Percentiles rank a stretch among this genome's conserved stretches.
These are phyloP conservation scores for Udeniomyces megalosporus DNA, from an alignment of 768 basidiomycete species.

Conservation along the genomic window DNA sequence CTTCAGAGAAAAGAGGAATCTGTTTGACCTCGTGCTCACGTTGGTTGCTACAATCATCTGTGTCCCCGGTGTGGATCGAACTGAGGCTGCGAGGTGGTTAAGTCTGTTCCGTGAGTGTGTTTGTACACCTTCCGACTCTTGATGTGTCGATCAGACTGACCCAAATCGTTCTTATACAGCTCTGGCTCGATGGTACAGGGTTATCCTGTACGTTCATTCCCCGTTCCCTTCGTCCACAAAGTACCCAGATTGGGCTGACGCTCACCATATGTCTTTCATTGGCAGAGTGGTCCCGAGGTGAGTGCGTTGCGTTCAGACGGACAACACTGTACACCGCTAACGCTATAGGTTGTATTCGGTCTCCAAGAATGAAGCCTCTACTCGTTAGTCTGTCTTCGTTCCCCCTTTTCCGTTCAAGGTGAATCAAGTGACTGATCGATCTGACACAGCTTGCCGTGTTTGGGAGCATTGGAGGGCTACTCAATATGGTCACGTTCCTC, in stretches of 20 bases:
- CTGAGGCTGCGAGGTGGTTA: constrained; percentile 65
- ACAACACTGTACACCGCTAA: no score
- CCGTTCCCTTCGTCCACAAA: no score
- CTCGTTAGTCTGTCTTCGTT: constrained; percentile 41
- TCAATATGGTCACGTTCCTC: constrained; percentile 85
- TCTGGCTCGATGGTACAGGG: constrained; percentile 5
- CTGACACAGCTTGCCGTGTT: constrained; percentile 62
- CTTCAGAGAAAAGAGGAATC: constrained; percentile 44
- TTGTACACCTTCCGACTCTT: not conserved
- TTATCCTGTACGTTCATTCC: constrained; percentile 66
- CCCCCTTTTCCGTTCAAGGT: not conserved
- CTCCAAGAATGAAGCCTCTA: constrained; percentile 52
- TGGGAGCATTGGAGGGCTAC: constrained; percentile 76
- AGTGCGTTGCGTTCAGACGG: not conserved
- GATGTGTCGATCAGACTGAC: no score
- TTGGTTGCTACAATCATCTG: constrained; percentile 63
- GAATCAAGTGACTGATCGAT: no score
- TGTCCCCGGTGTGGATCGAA: constrained; percentile 55
- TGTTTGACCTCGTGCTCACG: constrained; percentile 60
- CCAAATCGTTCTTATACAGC: no score
- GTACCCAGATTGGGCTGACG: no score
- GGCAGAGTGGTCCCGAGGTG: not conserved
- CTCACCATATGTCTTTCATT: no score
- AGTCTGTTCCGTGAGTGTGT: constrained; percentile 55
- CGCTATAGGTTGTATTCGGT: no score